A percentile compares a stretch with the other conserved stretches of the same genome.
phyloP scores from a whole-genome alignment of 179 eudicot genomes.

The Amaranthus tricolor region DNA sequence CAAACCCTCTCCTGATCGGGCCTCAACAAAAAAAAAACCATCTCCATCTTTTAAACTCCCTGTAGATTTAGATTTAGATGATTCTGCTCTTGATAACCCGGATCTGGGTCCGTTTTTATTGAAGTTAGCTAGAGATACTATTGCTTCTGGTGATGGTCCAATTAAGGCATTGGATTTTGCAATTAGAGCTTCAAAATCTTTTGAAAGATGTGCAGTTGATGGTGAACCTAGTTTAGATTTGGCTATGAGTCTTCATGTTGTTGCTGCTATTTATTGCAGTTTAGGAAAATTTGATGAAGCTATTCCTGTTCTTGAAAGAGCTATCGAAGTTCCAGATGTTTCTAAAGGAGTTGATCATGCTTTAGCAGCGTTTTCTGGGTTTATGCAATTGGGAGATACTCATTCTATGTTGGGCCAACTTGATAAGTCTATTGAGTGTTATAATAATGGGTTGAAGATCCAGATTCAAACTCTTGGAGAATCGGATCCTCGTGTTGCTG shows the following conservation, averaged over 20 bases:
- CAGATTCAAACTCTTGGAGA: conserved; percentile 86
- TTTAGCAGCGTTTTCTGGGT: conserved; percentile 83
- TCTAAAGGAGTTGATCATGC: conserved; percentile 76
- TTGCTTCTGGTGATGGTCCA: conserved; percentile 87
- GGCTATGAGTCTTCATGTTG: conserved; percentile 88
- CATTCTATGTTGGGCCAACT: conserved; percentile 88
- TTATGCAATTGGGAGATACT: conserved; percentile 96
- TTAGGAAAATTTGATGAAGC: conserved; percentile 87
- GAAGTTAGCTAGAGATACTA: conserved; percentile 79
- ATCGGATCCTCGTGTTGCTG: conserved; percentile 90
- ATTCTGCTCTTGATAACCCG: conserved; percentile 82
- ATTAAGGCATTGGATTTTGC: conserved; percentile 84
- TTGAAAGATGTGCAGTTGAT: conserved; percentile 68
- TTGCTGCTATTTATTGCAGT: conserved; percentile 92
- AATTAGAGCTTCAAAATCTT: conserved; percentile 72
- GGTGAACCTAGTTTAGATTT: conserved; percentile 79
- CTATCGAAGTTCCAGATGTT: conserved; percentile 69
- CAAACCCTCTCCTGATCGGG: conserved; percentile 86
- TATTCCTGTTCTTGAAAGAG: conserved; percentile 74
- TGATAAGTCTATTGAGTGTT: conserved; percentile 70
- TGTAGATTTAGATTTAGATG: conserved; percentile 34
- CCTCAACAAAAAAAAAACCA: conserved; percentile 63
- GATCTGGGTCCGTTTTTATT: conserved; percentile 96
- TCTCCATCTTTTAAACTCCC: conserved; percentile 16
- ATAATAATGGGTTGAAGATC: conserved; percentile 70